Evolutionary conservation across 495 filamentous ascomycete species (phyloP).

Genomic region (Physcia stellaris): DNA sequence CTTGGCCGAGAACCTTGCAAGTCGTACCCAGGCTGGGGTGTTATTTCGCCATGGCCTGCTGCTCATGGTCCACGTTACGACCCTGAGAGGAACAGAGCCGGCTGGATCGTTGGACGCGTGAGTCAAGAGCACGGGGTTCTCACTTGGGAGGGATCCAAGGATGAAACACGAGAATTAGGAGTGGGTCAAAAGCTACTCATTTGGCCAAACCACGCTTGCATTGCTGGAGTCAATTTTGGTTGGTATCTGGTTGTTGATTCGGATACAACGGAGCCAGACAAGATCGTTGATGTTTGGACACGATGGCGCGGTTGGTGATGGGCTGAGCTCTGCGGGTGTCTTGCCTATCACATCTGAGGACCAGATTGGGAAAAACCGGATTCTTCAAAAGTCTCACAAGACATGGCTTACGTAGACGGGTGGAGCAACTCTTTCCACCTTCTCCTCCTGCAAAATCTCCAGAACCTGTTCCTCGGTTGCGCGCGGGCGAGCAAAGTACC

Average conservation of each 20-base stretch:
- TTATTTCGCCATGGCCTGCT: constrained; percentile 46
- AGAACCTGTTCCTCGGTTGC: too few relatives aligned
- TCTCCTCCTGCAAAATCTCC: too few relatives aligned
- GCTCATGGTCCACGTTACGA: not conserved
- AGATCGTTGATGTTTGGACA: constrained; percentile 59
- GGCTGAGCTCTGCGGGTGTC: too few relatives aligned
- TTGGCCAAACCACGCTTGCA: constrained; percentile 79
- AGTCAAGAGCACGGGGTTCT: constrained; percentile 58
- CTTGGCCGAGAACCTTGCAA: constrained; percentile 65
- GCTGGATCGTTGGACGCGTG: constrained; percentile 48
- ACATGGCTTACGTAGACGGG: too few relatives aligned
- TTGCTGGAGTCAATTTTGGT: constrained; percentile 56
- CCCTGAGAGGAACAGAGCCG: too few relatives aligned
- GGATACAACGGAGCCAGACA: constrained; percentile 29
- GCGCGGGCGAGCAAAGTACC: too few relatives aligned
- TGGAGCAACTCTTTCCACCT: too few relatives aligned
- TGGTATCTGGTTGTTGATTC: constrained; percentile 71
- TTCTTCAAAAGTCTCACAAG: too few relatives aligned
- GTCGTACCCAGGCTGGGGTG: constrained; percentile 58
- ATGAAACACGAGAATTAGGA: too few relatives aligned
- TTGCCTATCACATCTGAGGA: too few relatives aligned
- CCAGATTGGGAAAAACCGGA: too few relatives aligned
- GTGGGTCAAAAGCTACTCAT: constrained; percentile 44
- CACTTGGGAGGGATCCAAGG: too few relatives aligned
- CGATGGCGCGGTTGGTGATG: constrained; percentile 20